These are phyloP conservation scores for Tetrahymena thermophila DNA, from an alignment of 73 alveolate species.

Conservation along the genomic window DNA sequence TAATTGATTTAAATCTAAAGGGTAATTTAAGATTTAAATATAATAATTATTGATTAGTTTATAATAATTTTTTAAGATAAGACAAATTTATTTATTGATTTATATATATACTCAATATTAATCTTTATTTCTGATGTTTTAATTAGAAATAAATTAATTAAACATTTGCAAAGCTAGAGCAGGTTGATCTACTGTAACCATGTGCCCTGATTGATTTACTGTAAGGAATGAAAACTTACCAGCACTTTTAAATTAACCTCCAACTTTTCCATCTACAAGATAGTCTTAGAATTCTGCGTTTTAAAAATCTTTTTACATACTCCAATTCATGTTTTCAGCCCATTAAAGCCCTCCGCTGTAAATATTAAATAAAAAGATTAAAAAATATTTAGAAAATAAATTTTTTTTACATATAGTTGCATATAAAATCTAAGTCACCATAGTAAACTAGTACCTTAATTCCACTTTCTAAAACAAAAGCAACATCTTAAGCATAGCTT, in stretches of 20 bases:
- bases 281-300: slow-evolving; percentile 37
- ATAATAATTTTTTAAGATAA: too few relatives aligned
- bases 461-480: slow-evolving; percentile 34
- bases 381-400: too few relatives aligned
- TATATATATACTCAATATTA: too few relatives aligned
- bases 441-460: slow-evolving; percentile 43
- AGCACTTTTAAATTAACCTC: not conserved
- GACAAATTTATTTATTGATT: too few relatives aligned
- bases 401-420: slow-evolving; percentile 52
- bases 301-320: slow-evolving; percentile 15
- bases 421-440: slow-evolving; percentile 53
- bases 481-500: slow-evolving; percentile 43
- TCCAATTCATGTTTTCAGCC: slow-evolving; percentile 38
- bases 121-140: not conserved
- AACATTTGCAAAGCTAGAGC: slow-evolving; percentile 57
- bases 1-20: too few relatives aligned
- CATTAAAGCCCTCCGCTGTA: not conserved
- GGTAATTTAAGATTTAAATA: too few relatives aligned
- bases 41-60: too few relatives aligned
- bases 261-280: not conserved
- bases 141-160: slow-evolving; percentile 53
- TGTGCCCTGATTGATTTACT: slow-evolving; percentile 78
- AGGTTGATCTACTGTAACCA: slow-evolving; percentile 89
- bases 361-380: too few relatives aligned
- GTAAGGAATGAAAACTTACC: slow-evolving; percentile 6